Evolutionary conservation across 768 basidiomycete genomes (phyloP).

Genomic region (Leccinum ochraceum): DNA sequence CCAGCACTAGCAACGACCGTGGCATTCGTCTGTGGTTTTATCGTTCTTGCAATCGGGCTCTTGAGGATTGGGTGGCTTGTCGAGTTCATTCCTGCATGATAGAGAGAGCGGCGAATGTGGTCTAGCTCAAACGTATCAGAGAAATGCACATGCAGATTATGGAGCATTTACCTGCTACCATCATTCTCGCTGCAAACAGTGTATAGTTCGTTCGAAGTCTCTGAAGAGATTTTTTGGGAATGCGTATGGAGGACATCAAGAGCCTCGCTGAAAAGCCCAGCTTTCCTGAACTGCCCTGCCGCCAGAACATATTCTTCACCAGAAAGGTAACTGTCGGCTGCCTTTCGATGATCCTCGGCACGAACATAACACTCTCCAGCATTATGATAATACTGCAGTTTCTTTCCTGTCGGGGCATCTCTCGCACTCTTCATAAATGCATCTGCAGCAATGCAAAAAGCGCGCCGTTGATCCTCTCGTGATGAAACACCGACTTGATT

Average conservation of each 20-base stretch:
- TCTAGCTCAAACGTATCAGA: conserved; percentile 34
- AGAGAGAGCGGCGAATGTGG: conserved; percentile 49
- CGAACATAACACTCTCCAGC: conserved; percentile 50
- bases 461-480: conserved; percentile 29
- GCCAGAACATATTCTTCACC: conserved; percentile 46
- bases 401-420: conserved; percentile 28
- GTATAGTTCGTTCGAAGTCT: conserved; percentile 39
- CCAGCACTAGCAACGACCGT: neutral
- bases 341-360: conserved; percentile 41
- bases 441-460: conserved; percentile 48
- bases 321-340: conserved; percentile 44
- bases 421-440: conserved; percentile 48
- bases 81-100: conserved; percentile 24
- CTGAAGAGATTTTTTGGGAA: conserved; percentile 30
- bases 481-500: conserved; percentile 28
- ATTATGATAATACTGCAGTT: conserved; percentile 39
- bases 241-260: conserved; percentile 44
- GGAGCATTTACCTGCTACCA: conserved; percentile 19
- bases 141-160: neutral
- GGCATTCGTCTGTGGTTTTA: neutral
- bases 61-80: neutral
- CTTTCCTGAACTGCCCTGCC: conserved; percentile 49
- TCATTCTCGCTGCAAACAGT: conserved; percentile 39
- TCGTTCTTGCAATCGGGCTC: neutral
- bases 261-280: conserved; percentile 54